These are phyloP conservation scores for Tardiomyces digboiensis DNA, from an alignment of 1,139 yeast genomes.

Conservation along the genomic window DNA sequence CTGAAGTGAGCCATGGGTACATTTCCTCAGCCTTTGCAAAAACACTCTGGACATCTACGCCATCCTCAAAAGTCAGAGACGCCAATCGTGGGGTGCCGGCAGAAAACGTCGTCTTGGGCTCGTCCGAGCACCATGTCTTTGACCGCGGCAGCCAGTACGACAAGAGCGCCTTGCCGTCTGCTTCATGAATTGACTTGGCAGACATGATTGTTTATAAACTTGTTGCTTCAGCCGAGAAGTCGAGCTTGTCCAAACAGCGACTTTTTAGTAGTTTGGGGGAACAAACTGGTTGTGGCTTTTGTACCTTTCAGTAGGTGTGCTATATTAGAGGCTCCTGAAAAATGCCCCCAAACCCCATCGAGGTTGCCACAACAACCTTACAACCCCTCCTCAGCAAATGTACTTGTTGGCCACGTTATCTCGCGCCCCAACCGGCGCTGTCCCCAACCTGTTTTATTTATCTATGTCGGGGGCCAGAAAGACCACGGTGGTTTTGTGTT, in stretches of 20 bases:
- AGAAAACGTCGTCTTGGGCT: slow-evolving; percentile 29
- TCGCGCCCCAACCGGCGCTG: too few relatives aligned
- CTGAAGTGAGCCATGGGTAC: slow-evolving; percentile 32
- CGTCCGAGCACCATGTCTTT: slow-evolving; percentile 25
- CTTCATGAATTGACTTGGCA: slow-evolving; percentile 37
- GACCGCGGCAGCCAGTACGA: slow-evolving; percentile 34
- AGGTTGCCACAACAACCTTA: not conserved
- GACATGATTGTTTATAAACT: slow-evolving; percentile 22
- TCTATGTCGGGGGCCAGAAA: too few relatives aligned
- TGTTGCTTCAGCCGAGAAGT: not conserved
- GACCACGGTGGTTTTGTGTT: too few relatives aligned
- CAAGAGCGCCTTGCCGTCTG: slow-evolving; percentile 37
- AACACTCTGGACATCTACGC: slow-evolving; percentile 24
- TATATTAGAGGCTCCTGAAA: not conserved
- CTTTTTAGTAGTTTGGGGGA: not conserved
- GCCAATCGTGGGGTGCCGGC: slow-evolving; percentile 33
- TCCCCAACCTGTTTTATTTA: too few relatives aligned
- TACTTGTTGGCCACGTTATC: too few relatives aligned
- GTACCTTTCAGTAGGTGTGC: not conserved
- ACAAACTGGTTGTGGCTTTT: not conserved
- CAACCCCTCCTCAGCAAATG: too few relatives aligned
- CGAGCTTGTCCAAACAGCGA: not conserved
- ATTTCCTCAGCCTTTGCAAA: slow-evolving; percentile 29
- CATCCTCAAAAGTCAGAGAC: slow-evolving; percentile 25
- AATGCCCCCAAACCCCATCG: not conserved